These are phyloP conservation scores for Epichloe glyceriae DNA, from an alignment of 2,329 filamentous ascomycete genomes.

Conservation along the genomic window DNA sequence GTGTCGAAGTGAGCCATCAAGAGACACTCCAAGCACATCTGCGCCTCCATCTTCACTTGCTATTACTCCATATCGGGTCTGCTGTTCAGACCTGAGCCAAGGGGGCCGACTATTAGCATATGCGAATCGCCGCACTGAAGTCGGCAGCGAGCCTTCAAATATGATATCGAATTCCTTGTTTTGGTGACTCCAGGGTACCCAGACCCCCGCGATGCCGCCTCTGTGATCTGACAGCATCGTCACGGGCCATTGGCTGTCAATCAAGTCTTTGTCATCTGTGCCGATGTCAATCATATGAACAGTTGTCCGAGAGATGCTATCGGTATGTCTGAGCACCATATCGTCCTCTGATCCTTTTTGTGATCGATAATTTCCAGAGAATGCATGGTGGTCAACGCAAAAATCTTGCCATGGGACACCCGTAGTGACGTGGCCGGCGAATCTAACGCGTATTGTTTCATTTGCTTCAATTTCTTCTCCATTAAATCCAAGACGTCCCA, in stretches of 20 bases:
- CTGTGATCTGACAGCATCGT: conserved; percentile 35
- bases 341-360: conserved; percentile 20
- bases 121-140: conserved; percentile 43
- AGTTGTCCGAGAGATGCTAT: conserved; percentile 30
- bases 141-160: conserved; percentile 43
- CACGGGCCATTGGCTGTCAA: conserved; percentile 23
- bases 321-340: conserved; percentile 31
- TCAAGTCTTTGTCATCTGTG: conserved; percentile 12
- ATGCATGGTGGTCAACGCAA: conserved; percentile 39
- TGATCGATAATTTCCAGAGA: conserved; percentile 44
- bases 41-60: conserved; percentile 29
- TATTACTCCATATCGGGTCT: conserved; percentile 27
- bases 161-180: conserved; percentile 31
- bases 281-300: conserved; percentile 35
- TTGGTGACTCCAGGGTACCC: conserved; percentile 31
- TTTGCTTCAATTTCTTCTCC: conserved; percentile 36
- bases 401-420: conserved; percentile 33
- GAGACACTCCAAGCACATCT: conserved; percentile 50
- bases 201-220: conserved; percentile 35
- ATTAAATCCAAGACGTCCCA: conserved; percentile 40
- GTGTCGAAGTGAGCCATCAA: conserved; percentile 57
- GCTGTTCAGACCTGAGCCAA: conserved; percentile 29
- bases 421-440: conserved; percentile 39
- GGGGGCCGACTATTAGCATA: conserved; percentile 38
- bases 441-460: conserved; percentile 34